Conservation (phyloP, 805 yeast species). For the Cyberlindnera mycetangii region DNA sequence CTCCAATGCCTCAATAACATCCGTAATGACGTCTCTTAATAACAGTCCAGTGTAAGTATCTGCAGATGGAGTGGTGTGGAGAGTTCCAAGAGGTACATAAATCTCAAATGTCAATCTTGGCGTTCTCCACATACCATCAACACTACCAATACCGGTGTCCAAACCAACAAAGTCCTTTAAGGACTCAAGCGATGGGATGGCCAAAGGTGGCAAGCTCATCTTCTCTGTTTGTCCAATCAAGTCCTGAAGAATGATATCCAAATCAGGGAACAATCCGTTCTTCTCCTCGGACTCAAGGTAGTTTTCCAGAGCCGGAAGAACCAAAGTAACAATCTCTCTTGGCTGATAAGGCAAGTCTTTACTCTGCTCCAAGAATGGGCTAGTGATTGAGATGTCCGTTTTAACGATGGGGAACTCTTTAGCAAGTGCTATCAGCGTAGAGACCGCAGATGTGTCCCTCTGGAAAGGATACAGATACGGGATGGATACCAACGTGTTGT, state of each 20-base stretch:
- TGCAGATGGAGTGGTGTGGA: constrained; percentile 64
- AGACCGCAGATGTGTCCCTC: constrained; percentile 33
- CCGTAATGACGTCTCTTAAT: constrained; percentile 72
- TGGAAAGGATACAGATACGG: constrained; percentile 58
- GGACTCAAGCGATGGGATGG: constrained; percentile 36
- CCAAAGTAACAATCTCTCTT: constrained; percentile 44
- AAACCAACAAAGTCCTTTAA: constrained; percentile 32
- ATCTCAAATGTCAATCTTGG: constrained; percentile 63
- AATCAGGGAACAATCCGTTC: constrained; percentile 35
- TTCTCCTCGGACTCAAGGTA: constrained; percentile 8
- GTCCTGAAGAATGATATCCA: constrained; percentile 20
- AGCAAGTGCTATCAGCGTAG: constrained; percentile 42
- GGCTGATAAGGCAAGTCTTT: constrained; percentile 47
- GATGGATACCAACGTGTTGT: constrained; percentile 55
- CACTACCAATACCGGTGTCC: constrained; percentile 41
- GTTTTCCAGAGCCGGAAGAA: constrained; percentile 48
- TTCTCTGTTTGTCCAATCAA: constrained; percentile 21
- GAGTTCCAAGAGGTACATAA: constrained; percentile 48
- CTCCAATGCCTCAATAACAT: constrained; percentile 74
- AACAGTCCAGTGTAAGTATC: constrained; percentile 54
- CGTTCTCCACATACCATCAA: constrained; percentile 65
- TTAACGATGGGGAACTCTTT: constrained; percentile 33
- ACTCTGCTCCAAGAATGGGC: constrained; percentile 25
- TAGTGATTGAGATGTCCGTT: constrained; percentile 24
- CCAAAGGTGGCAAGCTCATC: constrained; percentile 24